These are phyloP conservation scores for Ophiobolus disseminans DNA, from an alignment of 2,329 filamentous ascomycete genomes.

Conservation along the genomic window DNA sequence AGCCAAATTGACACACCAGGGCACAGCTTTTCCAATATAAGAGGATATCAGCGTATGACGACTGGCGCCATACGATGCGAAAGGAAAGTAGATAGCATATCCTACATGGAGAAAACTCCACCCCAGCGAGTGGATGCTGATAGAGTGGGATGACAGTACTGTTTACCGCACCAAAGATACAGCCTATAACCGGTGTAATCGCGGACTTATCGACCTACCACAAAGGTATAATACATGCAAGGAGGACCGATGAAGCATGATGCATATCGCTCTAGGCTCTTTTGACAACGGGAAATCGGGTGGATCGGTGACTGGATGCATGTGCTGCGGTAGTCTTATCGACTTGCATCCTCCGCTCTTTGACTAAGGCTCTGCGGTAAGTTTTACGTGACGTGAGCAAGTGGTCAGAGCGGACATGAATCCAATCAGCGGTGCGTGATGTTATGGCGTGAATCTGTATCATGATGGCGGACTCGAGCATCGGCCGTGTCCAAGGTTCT, in stretches of 20 bases:
- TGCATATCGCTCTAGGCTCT: conserved; percentile 27
- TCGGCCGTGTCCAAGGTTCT: too few species aligned
- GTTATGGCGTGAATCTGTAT: conserved; percentile 14
- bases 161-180: conserved; percentile 25
- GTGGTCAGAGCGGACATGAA: conserved; percentile 17
- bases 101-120: conserved; percentile 10
- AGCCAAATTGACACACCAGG: not conserved
- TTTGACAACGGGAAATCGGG: conserved; percentile 24
- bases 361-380: conserved; percentile 48
- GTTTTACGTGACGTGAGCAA: conserved; percentile 28
- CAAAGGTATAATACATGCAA: conserved; percentile 16
- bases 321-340: conserved; percentile 42
- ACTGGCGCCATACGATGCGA: conserved; percentile 4
- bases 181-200: conserved; percentile 30
- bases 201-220: conserved; percentile 14
- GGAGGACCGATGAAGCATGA: conserved; percentile 21
- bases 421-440: conserved; percentile 16
- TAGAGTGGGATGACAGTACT: conserved; percentile 32
- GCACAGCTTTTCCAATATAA: not conserved
- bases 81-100: conserved; percentile 17
- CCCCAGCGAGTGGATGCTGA: conserved; percentile 19
- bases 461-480: too few species aligned
- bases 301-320: conserved; percentile 22
- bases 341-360: conserved; percentile 28
- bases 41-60: conserved; percentile 2